phyloP scores from a whole-genome alignment of 805 yeast genomes.

The Suhomyces xylopsoci region DNA sequence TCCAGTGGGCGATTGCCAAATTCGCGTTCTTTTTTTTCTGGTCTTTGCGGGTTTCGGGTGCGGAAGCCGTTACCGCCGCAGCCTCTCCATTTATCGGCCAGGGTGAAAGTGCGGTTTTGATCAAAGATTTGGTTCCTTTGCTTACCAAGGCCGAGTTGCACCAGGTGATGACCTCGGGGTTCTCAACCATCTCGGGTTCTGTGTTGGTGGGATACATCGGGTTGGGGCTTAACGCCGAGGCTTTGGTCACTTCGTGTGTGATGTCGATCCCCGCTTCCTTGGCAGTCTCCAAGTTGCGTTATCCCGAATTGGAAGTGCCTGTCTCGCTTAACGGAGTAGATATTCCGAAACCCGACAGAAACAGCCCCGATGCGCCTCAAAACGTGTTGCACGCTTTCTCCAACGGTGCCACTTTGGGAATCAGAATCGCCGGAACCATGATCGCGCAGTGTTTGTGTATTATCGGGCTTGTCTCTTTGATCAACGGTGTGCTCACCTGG shows the following conservation, averaged over 20 bases:
- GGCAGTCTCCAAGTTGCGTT: constrained; percentile 57
- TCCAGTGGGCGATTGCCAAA: constrained; percentile 59
- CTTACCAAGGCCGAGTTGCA: constrained; percentile 60
- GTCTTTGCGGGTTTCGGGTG: constrained; percentile 58
- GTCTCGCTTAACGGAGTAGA: constrained; percentile 47
- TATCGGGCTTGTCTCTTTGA: constrained; percentile 55
- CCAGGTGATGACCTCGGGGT: constrained; percentile 61
- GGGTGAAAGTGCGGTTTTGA: constrained; percentile 61
- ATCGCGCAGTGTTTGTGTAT: constrained; percentile 58
- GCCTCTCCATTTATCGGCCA: constrained; percentile 67
- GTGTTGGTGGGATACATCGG: constrained; percentile 62
- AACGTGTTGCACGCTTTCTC: constrained; percentile 58
- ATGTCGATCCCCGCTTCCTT: constrained; percentile 67
- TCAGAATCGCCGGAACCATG: constrained; percentile 55
- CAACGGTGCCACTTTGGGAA: constrained; percentile 57
- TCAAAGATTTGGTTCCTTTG: constrained; percentile 57
- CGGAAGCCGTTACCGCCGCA: constrained; percentile 64
- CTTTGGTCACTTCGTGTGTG: constrained; percentile 62
- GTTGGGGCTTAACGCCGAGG: constrained; percentile 60
- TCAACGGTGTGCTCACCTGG: constrained; percentile 56
- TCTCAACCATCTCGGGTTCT: constrained; percentile 63
- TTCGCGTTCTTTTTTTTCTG: constrained; percentile 58
- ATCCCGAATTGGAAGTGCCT: constrained; percentile 57
- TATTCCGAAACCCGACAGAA: constrained; percentile 40
- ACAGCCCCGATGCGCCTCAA: constrained; percentile 32